Evolutionary conservation across 1,284 basidiomycete species (phyloP).

Genomic region (Agaricales sp.): DNA sequence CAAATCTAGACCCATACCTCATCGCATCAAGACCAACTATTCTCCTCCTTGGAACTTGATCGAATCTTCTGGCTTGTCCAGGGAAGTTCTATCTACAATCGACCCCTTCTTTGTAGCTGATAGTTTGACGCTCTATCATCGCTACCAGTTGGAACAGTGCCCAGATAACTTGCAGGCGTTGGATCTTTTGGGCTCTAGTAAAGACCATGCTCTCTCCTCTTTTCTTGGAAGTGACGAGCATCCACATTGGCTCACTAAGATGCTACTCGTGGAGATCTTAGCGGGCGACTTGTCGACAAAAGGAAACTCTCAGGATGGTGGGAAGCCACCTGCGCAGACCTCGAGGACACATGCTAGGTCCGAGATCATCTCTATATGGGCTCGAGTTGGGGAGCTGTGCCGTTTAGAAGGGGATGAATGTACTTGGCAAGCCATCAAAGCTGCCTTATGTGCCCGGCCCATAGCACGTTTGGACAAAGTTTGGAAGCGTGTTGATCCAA

Average conservation of each 20-base stretch:
- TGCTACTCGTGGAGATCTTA: conserved; percentile 59
- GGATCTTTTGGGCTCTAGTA: conserved; percentile 26
- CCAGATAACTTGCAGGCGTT: conserved; percentile 41
- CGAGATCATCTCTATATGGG: conserved; percentile 64
- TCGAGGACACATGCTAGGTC: conserved; percentile 58
- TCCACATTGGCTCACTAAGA: conserved; percentile 71
- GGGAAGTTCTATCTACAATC: conserved; percentile 47
- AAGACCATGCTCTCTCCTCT: conserved; percentile 9
- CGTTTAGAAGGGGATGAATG: conserved; percentile 61
- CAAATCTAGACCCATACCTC: background rate
- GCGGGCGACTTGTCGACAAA: conserved; percentile 32
- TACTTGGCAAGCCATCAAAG: conserved; percentile 61
- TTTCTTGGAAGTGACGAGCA: conserved; percentile 60
- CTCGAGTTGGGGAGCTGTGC: conserved; percentile 58
- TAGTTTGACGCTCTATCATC: conserved; percentile 52
- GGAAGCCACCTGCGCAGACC: conserved; percentile 21
- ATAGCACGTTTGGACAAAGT: conserved; percentile 66
- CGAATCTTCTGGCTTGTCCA: conserved; percentile 57
- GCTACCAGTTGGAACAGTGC: conserved; percentile 34
- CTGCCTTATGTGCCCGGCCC: conserved; percentile 59
- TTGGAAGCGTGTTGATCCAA: conserved; percentile 61
- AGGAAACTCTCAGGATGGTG: conserved; percentile 3
- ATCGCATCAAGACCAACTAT: background rate
- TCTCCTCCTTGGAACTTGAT: conserved; percentile 36
- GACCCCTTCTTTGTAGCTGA: conserved; percentile 47